Conservation (phyloP, 2,329 filamentous ascomycete genomes). For the Zymoseptoria crescenta region DNA sequence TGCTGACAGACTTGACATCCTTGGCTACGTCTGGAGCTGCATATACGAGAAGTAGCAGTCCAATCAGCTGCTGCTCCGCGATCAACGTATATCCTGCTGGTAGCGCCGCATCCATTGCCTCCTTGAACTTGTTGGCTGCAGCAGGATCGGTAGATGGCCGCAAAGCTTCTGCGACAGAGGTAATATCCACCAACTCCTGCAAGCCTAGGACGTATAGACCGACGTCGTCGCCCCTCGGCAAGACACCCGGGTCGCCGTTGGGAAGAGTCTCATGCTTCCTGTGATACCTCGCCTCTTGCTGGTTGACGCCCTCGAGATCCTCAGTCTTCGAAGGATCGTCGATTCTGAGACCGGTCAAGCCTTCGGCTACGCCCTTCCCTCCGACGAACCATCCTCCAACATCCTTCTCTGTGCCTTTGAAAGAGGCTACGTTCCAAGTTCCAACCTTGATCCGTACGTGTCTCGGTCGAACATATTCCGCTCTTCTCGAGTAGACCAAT, state of each 20-base stretch:
- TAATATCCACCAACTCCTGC: constrained; percentile 86
- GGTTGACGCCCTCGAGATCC: constrained; percentile 37
- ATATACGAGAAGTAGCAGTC: constrained; percentile 76
- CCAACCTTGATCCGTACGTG: constrained; percentile 80
- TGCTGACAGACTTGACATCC: constrained; percentile 74
- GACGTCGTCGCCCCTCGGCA: constrained; percentile 60
- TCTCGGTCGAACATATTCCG: constrained; percentile 70
- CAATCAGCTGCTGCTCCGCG: constrained; percentile 76
- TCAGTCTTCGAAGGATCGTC: constrained; percentile 14
- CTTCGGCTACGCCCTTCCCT: constrained; percentile 61
- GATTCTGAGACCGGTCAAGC: constrained; percentile 48
- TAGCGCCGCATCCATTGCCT: constrained; percentile 62
- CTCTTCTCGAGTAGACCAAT: constrained; percentile 60
- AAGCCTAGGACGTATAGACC: constrained; percentile 84
- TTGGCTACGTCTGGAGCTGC: constrained; percentile 68
- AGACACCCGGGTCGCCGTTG: constrained; percentile 35
- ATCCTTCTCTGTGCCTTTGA: constrained; percentile 79
- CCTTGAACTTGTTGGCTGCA: constrained; percentile 71
- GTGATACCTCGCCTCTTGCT: constrained; percentile 41
- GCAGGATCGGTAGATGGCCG: constrained; percentile 66
- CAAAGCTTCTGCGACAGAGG: constrained; percentile 69
- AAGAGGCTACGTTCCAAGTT: constrained; percentile 88
- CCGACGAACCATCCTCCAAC: constrained; percentile 81
- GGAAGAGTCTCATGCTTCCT: constrained; percentile 40
- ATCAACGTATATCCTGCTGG: constrained; percentile 71